Conservation (phyloP, 805 yeast species). For the Vanderwaltozyma tropicalis region DNA sequence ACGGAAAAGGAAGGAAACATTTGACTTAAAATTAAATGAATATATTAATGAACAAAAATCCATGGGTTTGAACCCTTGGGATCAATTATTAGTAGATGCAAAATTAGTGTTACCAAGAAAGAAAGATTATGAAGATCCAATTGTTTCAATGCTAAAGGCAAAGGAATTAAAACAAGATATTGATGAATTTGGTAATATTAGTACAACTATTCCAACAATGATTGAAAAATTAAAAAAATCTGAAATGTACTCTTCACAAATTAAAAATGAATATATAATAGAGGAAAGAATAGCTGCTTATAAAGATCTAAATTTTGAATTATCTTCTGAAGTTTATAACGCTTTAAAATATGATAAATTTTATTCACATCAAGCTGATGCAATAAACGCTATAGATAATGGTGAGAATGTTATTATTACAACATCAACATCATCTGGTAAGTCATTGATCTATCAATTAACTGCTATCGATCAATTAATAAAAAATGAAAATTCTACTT, state of each 20-base stretch:
- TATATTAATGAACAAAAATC: constrained; percentile 28
- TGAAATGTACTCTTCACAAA: constrained; percentile 53
- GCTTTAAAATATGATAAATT: constrained; percentile 45
- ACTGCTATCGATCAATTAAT: constrained; percentile 54
- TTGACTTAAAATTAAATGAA: constrained; percentile 31
- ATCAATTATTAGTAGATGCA: constrained; percentile 31
- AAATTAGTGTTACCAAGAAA: constrained; percentile 36
- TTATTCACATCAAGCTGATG: constrained; percentile 77
- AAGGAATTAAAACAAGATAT: constrained; percentile 12
- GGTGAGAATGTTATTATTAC: constrained; percentile 71
- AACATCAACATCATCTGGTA: constrained; percentile 96
- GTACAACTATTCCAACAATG: constrained; percentile 35
- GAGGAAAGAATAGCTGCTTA: constrained; percentile 38
- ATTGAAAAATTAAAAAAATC: constrained; percentile 37
- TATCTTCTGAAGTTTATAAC: constrained; percentile 42
- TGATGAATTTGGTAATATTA: constrained; percentile 16
- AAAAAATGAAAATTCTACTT: constrained; percentile 39
- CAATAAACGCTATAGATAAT: constrained; percentile 46
- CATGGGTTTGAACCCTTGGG: constrained; percentile 33
- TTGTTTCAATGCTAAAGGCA: constrained; percentile 41
- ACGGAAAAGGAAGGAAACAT: constrained; percentile 43
- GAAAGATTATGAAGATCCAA: constrained; percentile 48
- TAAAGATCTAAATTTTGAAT: constrained; percentile 32
- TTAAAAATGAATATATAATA: constrained; percentile 41
- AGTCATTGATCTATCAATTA: constrained; percentile 82